phyloP scores from a whole-genome alignment of 106 monocot species.

The Dioscorea dumetorum region DNA sequence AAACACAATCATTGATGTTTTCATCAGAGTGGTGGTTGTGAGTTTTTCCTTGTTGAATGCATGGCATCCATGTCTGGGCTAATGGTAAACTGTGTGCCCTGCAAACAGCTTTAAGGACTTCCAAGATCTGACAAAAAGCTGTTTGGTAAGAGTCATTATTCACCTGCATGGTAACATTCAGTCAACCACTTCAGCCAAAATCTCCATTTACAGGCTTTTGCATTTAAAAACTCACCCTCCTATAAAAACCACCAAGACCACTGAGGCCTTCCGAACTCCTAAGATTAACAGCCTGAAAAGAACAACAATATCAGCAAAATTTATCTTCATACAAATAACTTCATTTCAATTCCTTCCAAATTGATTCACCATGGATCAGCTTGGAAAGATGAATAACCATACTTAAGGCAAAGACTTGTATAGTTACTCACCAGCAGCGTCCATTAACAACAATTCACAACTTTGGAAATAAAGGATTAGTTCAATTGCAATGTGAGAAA shows the following conservation, averaged over 20 bases:
- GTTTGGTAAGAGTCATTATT: constrained; percentile 37
- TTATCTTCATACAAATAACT: too few relatives aligned
- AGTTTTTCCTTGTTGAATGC: constrained; percentile 53
- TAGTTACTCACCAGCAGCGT: background rate
- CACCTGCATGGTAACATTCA: constrained; percentile 24
- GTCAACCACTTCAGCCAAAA: background rate
- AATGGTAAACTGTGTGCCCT: constrained; percentile 49
- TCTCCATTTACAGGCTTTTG: background rate
- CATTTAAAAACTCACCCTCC: constrained; percentile 28
- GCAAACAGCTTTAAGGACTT: constrained; percentile 49
- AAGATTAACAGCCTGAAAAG: constrained; percentile 81
- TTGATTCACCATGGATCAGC: background rate
- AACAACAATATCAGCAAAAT: background rate
- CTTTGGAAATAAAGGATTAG: background rate
- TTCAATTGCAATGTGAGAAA: background rate
- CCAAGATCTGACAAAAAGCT: constrained; percentile 52
- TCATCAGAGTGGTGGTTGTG: constrained; percentile 55
- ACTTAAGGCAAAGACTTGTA: too few relatives aligned
- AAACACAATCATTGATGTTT: constrained; percentile 52
- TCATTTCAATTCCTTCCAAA: background rate
- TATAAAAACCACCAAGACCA: constrained; percentile 8
- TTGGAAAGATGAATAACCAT: too few relatives aligned
- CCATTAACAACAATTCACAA: background rate
- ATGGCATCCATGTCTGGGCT: constrained; percentile 84
- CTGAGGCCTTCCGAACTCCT: constrained; percentile 32